Evolutionary conservation across 225 moss, liverwort and hornwort genomes (phyloP).

Genomic region (Antitrichia curtipendula): DNA sequence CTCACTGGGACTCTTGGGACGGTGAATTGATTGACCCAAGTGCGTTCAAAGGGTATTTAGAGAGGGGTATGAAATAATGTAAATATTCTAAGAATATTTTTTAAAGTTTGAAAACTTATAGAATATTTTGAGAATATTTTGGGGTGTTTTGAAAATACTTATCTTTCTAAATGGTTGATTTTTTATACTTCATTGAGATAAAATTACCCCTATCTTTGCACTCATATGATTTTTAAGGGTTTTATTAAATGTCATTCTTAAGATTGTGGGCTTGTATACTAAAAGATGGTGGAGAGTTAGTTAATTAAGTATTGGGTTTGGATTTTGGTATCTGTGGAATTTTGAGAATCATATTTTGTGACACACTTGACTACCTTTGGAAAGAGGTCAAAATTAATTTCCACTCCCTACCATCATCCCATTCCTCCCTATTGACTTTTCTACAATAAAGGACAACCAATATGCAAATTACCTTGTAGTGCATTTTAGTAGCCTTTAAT

Average conservation of each 20-base stretch:
- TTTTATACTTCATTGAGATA: background rate
- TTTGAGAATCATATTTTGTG: background rate
- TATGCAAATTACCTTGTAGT: background rate
- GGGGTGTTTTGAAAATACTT: background rate
- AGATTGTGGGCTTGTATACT: background rate
- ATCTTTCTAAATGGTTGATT: background rate
- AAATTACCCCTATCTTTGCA: background rate
- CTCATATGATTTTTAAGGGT: rapidly evolving
- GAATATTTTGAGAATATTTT: background rate
- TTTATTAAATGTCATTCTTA: too few relatives aligned
- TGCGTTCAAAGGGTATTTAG: background rate
- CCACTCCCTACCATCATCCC: background rate
- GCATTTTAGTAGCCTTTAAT: background rate
- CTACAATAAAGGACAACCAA: rapidly evolving
- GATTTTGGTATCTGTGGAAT: background rate
- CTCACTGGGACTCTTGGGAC: background rate
- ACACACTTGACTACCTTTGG: background rate
- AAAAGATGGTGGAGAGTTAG: background rate
- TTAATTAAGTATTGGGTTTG: background rate
- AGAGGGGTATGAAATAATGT: background rate
- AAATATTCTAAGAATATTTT: background rate
- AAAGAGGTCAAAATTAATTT: background rate
- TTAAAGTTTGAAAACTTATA: too few relatives aligned
- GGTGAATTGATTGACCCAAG: background rate
- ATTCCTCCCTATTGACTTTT: background rate